Evolutionary conservation across 441 rosid species (phyloP), one percentile per base, ranked within the genome.

Genomic region (Erysimum pusillum): DNA sequence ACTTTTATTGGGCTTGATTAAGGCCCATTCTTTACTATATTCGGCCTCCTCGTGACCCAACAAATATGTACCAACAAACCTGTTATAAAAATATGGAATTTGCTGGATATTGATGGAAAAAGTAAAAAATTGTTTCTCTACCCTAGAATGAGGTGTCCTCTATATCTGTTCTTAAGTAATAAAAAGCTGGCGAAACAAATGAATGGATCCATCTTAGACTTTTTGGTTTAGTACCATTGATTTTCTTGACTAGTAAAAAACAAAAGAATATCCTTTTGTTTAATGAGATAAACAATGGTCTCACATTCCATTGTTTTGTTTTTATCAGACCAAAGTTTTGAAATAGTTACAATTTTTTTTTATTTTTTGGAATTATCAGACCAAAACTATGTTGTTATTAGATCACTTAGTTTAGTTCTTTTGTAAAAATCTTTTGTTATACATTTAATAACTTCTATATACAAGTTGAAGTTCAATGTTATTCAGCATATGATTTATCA

Each of bases 1-100:
- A 18, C 48, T 34, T 38, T 44, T 25, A 56, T 41, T 42, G 58
- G 82, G 78, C 78, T n/a, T 45, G 6, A 35, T 12, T 2, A 25
- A 22, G 52, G 72, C 67, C 74, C 64, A 45, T 31, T 34, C 4
- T 44, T 8, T 13, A 59, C 12, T 20, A 28, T 10, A 22, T 32
- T 31, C 14, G 56, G 71, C 67, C 71, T 63, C 14, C 0, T 22
- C 25, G 7, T 41, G 6, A 10, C 49, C 53, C 60, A 28, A 28
- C 28, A 25, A 25, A 25, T 25, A 25, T 25, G 28, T 25, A 1
- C 2, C 3, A 25, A 25, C 31, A 28, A 28, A 28, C 31, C 31
- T 3, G 31, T 28, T 28, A 28, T 28, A 28, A 28, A 28, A 28
- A 28, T 28, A 28, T 28, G 31, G 31, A 3, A 25, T 25, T 28